Base-by-base conservation (phyloP, 805 yeast genomes). In the Saccharomycopsis microspora region DNA sequence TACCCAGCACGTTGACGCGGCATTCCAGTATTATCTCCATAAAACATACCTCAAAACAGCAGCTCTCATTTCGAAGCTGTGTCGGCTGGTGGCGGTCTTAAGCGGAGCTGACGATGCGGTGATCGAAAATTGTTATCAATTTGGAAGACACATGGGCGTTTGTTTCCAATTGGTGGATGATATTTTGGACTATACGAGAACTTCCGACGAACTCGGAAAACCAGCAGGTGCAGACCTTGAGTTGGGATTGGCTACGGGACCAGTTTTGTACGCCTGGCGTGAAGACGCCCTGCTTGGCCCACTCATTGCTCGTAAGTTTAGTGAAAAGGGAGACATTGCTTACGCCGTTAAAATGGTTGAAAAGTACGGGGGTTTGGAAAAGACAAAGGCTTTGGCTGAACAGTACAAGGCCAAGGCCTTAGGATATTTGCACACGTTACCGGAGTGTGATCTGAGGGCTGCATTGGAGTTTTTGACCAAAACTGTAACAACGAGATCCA, bases 141-240 rank as follows among this genome's bases (percentile, higher is more conserved):
- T 85, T 63, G 98, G 98, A 43, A 75, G 95, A 56, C 88, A 89
- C 63, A 69, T 93, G 48, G 98, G 98, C 0, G 74, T 93, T 38
- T 93, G 97, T 61, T 93, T 93, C 74, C 98, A 90, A 67, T 74
- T 93, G 50, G 94, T 93, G 19, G 98, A 93, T 65, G 98, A 93
- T 64, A 80, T 90, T 81, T 74, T 93, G 55, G 98, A 93, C 65
- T 93, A 86, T 63, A 87, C 97, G 0, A 80, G 87, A n/a, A 78
- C 89, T 32, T 85, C 86, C 19, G 77, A 76, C 39, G 78, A 85
- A 45, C 68, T 93, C 49, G 98, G 98, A 36, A 93, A 93, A 64
- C 97, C 98, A 3, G 82, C 95, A 5, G 95, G 93, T 57, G 97
- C 96, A 3, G 98, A 93, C 66, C 72, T 93, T 56, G 79, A 89